A percentile compares a stretch with the other conserved stretches of the same genome.
These are phyloP conservation scores for Sinapis alba DNA, from an alignment of 441 rosid genomes.

Conservation along the genomic window DNA sequence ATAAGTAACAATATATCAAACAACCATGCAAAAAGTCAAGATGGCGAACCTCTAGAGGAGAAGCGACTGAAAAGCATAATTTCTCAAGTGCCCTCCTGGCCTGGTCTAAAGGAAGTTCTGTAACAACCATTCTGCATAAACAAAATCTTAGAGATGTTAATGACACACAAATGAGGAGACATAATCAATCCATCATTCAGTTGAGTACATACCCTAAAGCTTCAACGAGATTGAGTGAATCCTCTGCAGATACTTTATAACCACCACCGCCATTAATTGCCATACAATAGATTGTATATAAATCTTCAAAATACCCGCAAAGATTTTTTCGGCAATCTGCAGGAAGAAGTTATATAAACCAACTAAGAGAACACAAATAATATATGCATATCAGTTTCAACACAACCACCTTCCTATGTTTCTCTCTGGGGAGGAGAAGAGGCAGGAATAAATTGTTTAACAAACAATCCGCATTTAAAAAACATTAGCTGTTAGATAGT, in stretches of 20 bases:
- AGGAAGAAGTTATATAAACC: conserved; percentile 27
- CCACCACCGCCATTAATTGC: conserved; percentile 85
- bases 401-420: not conserved
- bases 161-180: conserved; percentile 25
- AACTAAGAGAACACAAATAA: not conserved
- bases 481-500: conserved; percentile 25
- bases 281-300: conserved; percentile 76
- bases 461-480: conserved; percentile 17
- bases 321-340: conserved; percentile 95
- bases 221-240: conserved; percentile 90
- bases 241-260: conserved; percentile 91
- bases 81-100: conserved; percentile 90
- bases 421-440: not conserved
- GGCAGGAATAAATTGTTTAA: not conserved
- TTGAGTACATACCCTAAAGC: conserved; percentile 73
- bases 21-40: conserved; percentile 31
- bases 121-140: conserved; percentile 85
- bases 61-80: conserved; percentile 81
- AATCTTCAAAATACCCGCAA: conserved; percentile 77
- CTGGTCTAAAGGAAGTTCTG: conserved; percentile 89
- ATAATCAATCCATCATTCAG: conserved; percentile 27
- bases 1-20: conserved; percentile 24
- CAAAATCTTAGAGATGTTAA: conserved; percentile 39
- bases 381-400: conserved; percentile 18
- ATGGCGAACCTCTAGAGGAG: conserved; percentile 78